Evolutionary conservation across 495 filamentous ascomycete genomes (phyloP), one percentile per base, ranked within the genome.

Genomic region (Aspergillus ellipticus): DNA sequence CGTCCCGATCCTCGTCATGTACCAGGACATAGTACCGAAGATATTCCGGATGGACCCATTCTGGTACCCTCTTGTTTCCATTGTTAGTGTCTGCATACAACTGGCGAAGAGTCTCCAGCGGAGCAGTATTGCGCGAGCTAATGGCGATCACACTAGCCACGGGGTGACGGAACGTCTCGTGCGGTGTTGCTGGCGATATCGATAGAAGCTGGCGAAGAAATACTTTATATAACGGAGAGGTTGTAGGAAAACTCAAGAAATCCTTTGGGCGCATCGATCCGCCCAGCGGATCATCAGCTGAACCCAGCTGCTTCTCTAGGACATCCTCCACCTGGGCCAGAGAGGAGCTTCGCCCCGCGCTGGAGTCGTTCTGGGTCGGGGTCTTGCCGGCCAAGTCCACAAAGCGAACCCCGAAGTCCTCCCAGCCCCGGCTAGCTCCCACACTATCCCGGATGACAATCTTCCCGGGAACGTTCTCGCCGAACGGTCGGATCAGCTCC

Each of bases 61-160:
- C 74, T 1, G 94, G 93, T 55, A 92, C 65, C 43, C 81, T 74
- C 56, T 76, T 79, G 43, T 83, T 80, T 0, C 90, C 89, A 33
- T 79, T 79, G 43, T 79, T 87, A 15, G 90, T 92, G 50, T 89
- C 84, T 6, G 74, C 78, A 63, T 97, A 98, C 7, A 98, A 76
- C 54, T 83, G 84, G 24, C 92, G 77, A 28, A 98, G 76, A 17
- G 90, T 85, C 62, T 96, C 90, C 48, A 97, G 88, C 0, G 94
- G 92, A 4, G 82, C 72, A 11, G 79, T 76, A 58, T 91, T 92
- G 55, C 89, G 81, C 6, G 92, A 96, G 68, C 91, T 96, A 57
- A 97, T 95, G 4, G 93, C 89, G 66, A 97, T 93, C 17, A 97
- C 83, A 68, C 91, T 92, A n/a, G 95, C 92, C 4, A 97, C 92